These are phyloP conservation scores for Cyberlindnera americana DNA, from an alignment of 805 yeast species.

Conservation along the genomic window DNA sequence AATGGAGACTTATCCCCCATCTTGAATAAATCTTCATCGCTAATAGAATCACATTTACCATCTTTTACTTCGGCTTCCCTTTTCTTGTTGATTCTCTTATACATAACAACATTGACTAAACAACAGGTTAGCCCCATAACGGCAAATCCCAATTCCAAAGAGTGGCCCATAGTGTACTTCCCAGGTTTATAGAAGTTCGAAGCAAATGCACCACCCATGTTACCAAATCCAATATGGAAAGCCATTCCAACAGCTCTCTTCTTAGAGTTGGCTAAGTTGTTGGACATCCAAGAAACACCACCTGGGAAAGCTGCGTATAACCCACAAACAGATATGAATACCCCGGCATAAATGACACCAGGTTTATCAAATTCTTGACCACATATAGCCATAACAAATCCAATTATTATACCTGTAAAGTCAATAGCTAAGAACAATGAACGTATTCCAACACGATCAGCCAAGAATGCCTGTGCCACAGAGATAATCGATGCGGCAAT, in stretches of 20 bases:
- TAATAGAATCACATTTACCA: conserved; percentile 30
- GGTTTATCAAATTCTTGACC: conserved; percentile 27
- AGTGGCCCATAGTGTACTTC: conserved; percentile 30
- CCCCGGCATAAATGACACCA: conserved; percentile 31
- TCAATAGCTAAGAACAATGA: conserved; percentile 30
- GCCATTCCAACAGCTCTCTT: conserved; percentile 37
- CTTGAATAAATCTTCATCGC: conserved; percentile 30
- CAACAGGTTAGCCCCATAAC: conserved; percentile 30
- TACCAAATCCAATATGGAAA: conserved; percentile 36
- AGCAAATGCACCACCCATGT: conserved; percentile 33
- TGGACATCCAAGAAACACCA: conserved; percentile 32
- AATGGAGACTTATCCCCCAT: conserved; percentile 43
- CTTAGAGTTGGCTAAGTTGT: conserved; percentile 32
- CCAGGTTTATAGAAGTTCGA: conserved; percentile 34
- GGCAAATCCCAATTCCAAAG: conserved; percentile 31
- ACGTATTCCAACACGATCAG: conserved; percentile 30
- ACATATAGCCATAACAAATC: conserved; percentile 31
- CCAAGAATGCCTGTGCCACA: conserved; percentile 26
- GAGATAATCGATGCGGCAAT: conserved; percentile 32
- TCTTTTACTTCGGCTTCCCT: conserved; percentile 26
- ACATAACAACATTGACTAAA: conserved; percentile 21
- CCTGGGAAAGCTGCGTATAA: conserved; percentile 32
- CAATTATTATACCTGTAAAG: conserved; percentile 30
- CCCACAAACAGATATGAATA: conserved; percentile 29
- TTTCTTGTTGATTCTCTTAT: conserved; percentile 25